Evolutionary conservation across 2,329 filamentous ascomycete genomes (phyloP), one percentile per base, ranked within the genome.

Genomic region (Neodidymelliopsis sp.): DNA sequence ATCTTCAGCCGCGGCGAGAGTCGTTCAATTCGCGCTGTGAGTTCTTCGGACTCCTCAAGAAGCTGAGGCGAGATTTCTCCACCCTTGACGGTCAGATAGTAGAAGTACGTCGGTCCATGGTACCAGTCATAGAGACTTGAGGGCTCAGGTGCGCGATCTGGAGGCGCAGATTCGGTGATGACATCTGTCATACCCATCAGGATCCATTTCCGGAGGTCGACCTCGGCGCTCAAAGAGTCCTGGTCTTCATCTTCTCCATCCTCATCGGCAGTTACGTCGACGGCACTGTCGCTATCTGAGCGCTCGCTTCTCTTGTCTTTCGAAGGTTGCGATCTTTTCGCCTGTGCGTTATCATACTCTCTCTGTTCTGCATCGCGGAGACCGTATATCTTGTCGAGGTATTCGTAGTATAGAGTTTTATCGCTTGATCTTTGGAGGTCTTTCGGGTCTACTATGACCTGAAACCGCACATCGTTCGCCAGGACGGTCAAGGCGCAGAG

Each of bases 401-500:
- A 59, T 13, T 57, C 54, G n/a, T 57, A 54, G 37, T 57, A 61
- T 2, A 59, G 19, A 3, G 44, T 46, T 25, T 57, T 59, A 4
- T 59, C 54, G 6, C 49, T 39, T 2, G 50, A 52, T 23, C 56
- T 56, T 34, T 56, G 52, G 2, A 59, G 28, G 8, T 37, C 47
- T 6, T 49, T 48, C 2, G 49, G 49, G 13, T 54, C 30, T 8
- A 49, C 49, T 2, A 36, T 54, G 33, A 59, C 19, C 16, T 61
- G 56, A 19, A 59, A 61, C 30, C 56, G 58, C 10, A 61, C 54
- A 34, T 59, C 56, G n/a, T 61, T 59, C 27, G 54, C 50, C 6
- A 61, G 51, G 3, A 54, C 41, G 20, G 56, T 59, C 2, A 61
- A n/a, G 3, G 53, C 51, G 9, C 39, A 57, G 12, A 43, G 35